A percentile compares a stretch with the other conserved stretches of the same genome.
Conservation (phyloP, 2,329 filamentous ascomycete genomes). For the Cladorrhinum sp. region DNA sequence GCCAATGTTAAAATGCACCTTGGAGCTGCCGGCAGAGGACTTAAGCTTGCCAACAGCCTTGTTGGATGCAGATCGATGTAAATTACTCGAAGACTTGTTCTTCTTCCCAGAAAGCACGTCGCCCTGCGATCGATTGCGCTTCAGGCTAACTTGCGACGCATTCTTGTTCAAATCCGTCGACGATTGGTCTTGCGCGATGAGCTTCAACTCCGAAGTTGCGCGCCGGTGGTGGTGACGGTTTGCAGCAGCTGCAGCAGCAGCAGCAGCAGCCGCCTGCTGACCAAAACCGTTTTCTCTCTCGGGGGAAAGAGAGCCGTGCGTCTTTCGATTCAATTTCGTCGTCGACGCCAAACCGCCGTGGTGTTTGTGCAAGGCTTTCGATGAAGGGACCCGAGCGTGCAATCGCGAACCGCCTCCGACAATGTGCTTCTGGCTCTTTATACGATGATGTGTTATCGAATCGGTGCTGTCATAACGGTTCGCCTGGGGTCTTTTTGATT, state of each 20-base stretch:
- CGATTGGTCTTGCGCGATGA: constrained; percentile 43
- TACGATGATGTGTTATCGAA: constrained; percentile 32
- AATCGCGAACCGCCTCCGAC: constrained; percentile 43
- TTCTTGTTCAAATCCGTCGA: constrained; percentile 50
- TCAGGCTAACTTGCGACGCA: constrained; percentile 52
- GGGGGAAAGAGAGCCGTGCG: constrained; percentile 42
- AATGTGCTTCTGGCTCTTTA: constrained; percentile 42
- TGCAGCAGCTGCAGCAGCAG: constrained; percentile 22
- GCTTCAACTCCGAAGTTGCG: constrained; percentile 49
- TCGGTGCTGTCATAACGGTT: constrained; percentile 26
- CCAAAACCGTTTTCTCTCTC: constrained; percentile 34
- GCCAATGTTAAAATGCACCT: constrained; percentile 64
- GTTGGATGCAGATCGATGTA: constrained; percentile 53
- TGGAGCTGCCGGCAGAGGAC: constrained; percentile 30
- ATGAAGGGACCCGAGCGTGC: constrained; percentile 51
- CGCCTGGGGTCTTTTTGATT: constrained; percentile 51
- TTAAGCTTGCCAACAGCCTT: constrained; percentile 46
- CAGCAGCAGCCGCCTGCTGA: too few relatives aligned
- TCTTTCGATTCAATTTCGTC: constrained; percentile 38
- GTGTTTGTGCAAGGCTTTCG: constrained; percentile 50
- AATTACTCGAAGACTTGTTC: constrained; percentile 48
- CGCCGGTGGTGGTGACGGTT: constrained; percentile 42
- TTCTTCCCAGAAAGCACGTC: constrained; percentile 48
- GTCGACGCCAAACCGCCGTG: constrained; percentile 33
- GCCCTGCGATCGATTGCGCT: constrained; percentile 59